Evolutionary conservation across 106 monocot genomes (phyloP).

Genomic region (Alisma plantagoaquatica): DNA sequence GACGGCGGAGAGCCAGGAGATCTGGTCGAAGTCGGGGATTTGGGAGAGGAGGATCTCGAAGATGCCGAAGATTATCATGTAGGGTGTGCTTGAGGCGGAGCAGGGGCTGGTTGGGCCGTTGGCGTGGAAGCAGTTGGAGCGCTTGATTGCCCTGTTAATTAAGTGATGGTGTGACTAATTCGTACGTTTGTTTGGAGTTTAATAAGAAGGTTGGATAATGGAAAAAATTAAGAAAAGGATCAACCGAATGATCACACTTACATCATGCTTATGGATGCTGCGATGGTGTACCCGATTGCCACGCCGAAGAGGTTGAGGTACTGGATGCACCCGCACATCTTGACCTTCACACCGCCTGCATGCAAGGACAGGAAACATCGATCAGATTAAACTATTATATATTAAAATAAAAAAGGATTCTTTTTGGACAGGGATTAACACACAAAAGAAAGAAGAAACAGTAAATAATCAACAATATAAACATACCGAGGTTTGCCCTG

Average conservation of each 20-base stretch:
- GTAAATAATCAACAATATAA: background rate
- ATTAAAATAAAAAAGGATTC: no score
- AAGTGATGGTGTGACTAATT: no score
- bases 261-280: conserved; percentile 69
- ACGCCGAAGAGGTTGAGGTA: conserved; percentile 54
- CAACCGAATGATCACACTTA: conserved; percentile 13
- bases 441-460: no score
- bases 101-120: conserved; percentile 33
- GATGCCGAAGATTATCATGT: conserved; percentile 64
- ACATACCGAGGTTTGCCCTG: conserved; percentile 41
- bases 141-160: conserved; percentile 48
- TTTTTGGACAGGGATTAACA: no score
- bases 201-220: no score
- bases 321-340: conserved; percentile 49
- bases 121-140: conserved; percentile 55
- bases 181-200: no score
- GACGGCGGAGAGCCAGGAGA: conserved; percentile 71
- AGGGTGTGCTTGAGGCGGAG: conserved; percentile 31
- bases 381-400: no score
- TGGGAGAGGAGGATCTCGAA: conserved; percentile 58
- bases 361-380: no score
- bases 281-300: conserved; percentile 66
- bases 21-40: conserved; percentile 62
- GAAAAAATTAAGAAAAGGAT: no score
- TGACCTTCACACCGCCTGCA: conserved; percentile 47